Conservation (phyloP, 495 filamentous ascomycete species). For the Xylaria telfairii region DNA sequence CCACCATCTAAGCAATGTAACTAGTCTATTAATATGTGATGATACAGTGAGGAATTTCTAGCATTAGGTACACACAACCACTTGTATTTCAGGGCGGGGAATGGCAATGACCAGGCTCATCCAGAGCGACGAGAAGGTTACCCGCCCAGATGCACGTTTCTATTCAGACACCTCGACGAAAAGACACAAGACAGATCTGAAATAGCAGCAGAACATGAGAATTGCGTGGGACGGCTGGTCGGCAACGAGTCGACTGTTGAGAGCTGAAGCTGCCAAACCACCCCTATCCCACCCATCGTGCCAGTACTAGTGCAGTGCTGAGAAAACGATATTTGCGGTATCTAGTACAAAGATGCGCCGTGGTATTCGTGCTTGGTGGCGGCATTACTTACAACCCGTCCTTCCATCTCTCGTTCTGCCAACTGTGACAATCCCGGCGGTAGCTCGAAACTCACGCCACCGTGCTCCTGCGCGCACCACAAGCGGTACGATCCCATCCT, state of each 20-base stretch:
- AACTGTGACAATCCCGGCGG: slow-evolving; percentile 2
- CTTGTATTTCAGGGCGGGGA: background rate
- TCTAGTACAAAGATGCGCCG: slow-evolving; percentile 22
- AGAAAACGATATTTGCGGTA: slow-evolving; percentile 16
- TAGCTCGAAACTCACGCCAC: slow-evolving; percentile 2
- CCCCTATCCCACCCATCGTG: background rate
- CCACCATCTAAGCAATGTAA: no score
- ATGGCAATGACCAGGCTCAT: background rate
- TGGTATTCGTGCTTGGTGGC: slow-evolving; percentile 21
- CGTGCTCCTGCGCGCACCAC: background rate
- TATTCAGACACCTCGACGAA: background rate
- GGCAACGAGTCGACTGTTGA: background rate
- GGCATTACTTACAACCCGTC: slow-evolving; percentile 5
- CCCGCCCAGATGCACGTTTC: background rate
- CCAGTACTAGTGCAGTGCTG: background rate
- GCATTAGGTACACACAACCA: background rate
- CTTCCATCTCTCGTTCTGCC: slow-evolving; percentile 7
- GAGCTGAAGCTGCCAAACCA: background rate
- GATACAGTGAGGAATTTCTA: background rate
- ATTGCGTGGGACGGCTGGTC: background rate
- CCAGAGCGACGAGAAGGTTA: background rate
- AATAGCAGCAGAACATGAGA: background rate
- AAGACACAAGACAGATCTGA: background rate
- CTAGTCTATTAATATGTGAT: no score
- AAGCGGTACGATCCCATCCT: background rate